Percentiles rank a stretch among this genome's conserved stretches.
These are phyloP conservation scores for Russula earlei DNA, from an alignment of 768 basidiomycete genomes.

Conservation along the genomic window DNA sequence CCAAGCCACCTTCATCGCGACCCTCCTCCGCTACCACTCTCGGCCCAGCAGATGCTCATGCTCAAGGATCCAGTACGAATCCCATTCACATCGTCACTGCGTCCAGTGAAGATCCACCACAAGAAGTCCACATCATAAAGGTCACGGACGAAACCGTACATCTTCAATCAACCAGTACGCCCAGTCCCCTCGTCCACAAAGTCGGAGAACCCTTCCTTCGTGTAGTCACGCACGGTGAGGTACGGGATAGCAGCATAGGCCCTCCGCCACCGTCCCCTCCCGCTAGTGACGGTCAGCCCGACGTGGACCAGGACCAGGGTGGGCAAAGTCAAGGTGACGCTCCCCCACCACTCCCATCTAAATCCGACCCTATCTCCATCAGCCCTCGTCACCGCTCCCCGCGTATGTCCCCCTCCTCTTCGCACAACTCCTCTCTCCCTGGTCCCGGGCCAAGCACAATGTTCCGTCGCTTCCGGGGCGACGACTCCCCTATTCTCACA, in stretches of 20 bases:
- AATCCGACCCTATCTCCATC: slow-evolving; percentile 3
- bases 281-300: slow-evolving; percentile 30
- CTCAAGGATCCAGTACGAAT: slow-evolving; percentile 22
- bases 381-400: neutral
- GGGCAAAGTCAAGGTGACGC: neutral
- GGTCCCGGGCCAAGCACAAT: slow-evolving; percentile 18
- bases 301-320: slow-evolving; percentile 11
- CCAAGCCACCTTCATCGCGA: slow-evolving; percentile 12
- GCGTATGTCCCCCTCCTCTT: slow-evolving; percentile 11
- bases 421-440: slow-evolving; percentile 9
- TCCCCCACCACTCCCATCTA: neutral
- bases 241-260: slow-evolving; percentile 29
- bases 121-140: slow-evolving; percentile 47
- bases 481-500: slow-evolving; percentile 22
- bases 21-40: slow-evolving; percentile 16
- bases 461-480: slow-evolving; percentile 14
- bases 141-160: slow-evolving; percentile 41
- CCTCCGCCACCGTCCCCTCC: slow-evolving; percentile 51
- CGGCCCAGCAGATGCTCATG: slow-evolving; percentile 6
- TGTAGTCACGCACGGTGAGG: slow-evolving; percentile 21
- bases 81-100: slow-evolving; percentile 28
- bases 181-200: slow-evolving; percentile 29
- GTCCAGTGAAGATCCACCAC: slow-evolving; percentile 25
- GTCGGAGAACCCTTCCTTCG: slow-evolving; percentile 29
- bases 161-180: slow-evolving; percentile 31